Percentiles rank a stretch among this genome's conserved stretches.
phyloP scores from a whole-genome alignment of 805 yeast genomes.

The Kuraishia molischiana region DNA sequence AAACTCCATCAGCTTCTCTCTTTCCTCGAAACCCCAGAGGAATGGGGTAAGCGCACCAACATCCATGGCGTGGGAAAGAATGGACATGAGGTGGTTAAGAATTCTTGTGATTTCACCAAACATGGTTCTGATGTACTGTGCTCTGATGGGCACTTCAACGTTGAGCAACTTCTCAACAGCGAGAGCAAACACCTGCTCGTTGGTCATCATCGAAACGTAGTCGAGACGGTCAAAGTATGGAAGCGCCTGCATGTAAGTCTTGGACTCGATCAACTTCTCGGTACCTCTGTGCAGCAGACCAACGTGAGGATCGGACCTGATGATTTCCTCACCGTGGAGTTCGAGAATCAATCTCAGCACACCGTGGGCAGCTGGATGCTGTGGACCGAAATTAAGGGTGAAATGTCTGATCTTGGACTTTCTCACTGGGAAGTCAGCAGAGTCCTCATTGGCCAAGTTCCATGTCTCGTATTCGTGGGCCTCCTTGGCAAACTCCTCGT shows the following conservation, averaged over 20 bases:
- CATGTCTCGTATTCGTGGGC: constrained; percentile 24
- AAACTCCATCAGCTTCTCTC: constrained; percentile 88
- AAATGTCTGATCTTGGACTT: constrained; percentile 66
- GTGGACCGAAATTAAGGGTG: constrained; percentile 88
- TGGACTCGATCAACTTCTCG: constrained; percentile 77
- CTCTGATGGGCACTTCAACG: constrained; percentile 79
- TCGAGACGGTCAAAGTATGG: constrained; percentile 86
- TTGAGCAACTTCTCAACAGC: constrained; percentile 81
- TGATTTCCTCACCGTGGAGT: constrained; percentile 81
- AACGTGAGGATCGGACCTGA: constrained; percentile 82
- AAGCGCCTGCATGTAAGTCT: constrained; percentile 80
- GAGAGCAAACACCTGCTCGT: constrained; percentile 74
- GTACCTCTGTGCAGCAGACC: constrained; percentile 86
- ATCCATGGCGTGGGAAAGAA: constrained; percentile 85
- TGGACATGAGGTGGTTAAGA: constrained; percentile 79
- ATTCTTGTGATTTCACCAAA: constrained; percentile 83
- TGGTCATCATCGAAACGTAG: constrained; percentile 84
- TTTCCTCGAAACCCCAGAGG: constrained; percentile 90
- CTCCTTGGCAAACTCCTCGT: constrained; percentile 21
- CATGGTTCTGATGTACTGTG: constrained; percentile 73
- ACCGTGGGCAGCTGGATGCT: constrained; percentile 94
- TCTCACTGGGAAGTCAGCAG: constrained; percentile 23
- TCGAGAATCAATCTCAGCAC: constrained; percentile 80
- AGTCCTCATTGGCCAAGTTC: constrained; percentile 22
- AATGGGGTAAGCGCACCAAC: constrained; percentile 91